A percentile compares a stretch with the other conserved stretches of the same genome.
phyloP scores from a whole-genome alignment of 2,329 filamentous ascomycete genomes.

The Scytalidium sp. region DNA sequence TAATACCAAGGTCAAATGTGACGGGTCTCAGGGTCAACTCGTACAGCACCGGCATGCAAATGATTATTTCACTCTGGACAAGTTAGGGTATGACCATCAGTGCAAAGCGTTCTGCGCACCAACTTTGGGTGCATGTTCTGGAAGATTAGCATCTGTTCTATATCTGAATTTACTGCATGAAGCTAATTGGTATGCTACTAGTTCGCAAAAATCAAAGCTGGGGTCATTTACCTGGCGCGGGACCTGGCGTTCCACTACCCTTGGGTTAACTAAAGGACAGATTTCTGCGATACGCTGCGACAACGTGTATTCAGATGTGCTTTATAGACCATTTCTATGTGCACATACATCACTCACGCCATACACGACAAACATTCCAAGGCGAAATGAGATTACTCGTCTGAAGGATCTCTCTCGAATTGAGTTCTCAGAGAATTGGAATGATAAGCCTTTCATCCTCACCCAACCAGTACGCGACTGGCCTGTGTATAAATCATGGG shows the following conservation, averaged over 20 bases:
- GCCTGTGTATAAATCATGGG: slow-evolving; percentile 77
- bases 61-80: too few relatives aligned
- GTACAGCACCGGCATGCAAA: too few relatives aligned
- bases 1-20: too few relatives aligned
- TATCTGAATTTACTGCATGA: neutral
- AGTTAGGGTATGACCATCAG: too few relatives aligned
- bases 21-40: too few relatives aligned
- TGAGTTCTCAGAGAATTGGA: slow-evolving; percentile 75
- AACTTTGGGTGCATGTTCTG: too few relatives aligned
- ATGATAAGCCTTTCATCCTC: slow-evolving; percentile 79
- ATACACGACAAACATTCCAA: slow-evolving; percentile 70
- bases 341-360: slow-evolving; percentile 67
- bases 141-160: too few relatives aligned
- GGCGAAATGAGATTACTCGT: slow-evolving; percentile 68
- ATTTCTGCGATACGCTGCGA: slow-evolving; percentile 66
- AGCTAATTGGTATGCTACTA: slow-evolving; percentile 13
- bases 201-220: slow-evolving; percentile 22
- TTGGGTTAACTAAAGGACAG: slow-evolving; percentile 52
- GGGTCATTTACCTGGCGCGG: slow-evolving; percentile 61
- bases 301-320: slow-evolving; percentile 82
- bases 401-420: slow-evolving; percentile 65
- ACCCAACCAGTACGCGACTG: slow-evolving; percentile 78
- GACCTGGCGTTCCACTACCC: slow-evolving; percentile 78
- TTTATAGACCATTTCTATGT: slow-evolving; percentile 89
- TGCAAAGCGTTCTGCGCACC: too few relatives aligned